Base-by-base conservation (phyloP, 2,329 filamentous ascomycete genomes). In the Ilyonectria sp. region DNA sequence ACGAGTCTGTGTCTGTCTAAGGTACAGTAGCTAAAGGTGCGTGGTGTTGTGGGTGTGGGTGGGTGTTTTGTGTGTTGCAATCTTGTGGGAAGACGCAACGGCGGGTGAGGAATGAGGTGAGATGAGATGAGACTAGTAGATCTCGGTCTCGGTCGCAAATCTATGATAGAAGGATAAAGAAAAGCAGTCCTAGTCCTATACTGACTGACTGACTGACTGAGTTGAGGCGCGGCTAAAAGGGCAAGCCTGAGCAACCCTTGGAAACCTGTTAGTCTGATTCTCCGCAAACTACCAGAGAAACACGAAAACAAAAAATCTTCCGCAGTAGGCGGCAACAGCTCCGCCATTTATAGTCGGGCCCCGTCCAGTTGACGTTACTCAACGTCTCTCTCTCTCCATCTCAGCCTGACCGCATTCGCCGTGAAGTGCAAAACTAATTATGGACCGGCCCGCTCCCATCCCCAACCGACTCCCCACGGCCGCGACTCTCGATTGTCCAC, bases 391-490 rank as follows among this genome's bases (percentile, higher is more conserved):
- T 26, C 35, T 35, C 29, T 37, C 37, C 21, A 6, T 21, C 29
- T 43, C 46, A 53, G 43, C 56, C 55, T 60, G 56, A 50, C 63
- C 63, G 56, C 63, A 60, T 60, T 55, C 56, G 47, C 46, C 33
- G 9, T 55, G 37, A 29, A 59, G 44, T 37, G 40, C 47, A 54
- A 64, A 54, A 49, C 44, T 43, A 58, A 66, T 21, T 33, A 54
- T 66, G 63, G 63, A 49, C 58, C 63, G 58, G 63, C 58, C 63
- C 63, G 63, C 53, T 56, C 63, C 63, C 46, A 58, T 46, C 35
- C 29, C n/a, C 49, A n/a, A 11, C 49, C 29, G 5, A 53, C 29
- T 55, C 43, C 23, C 57, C 56, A 60, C 61, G 54, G 44, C 56
- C 52, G 26, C 46, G 58, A 29, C 53, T 56, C 47, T 65, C 40